A percentile compares a stretch with the other conserved stretches of the same genome.
These are phyloP conservation scores for Monilinia fructigena DNA, from an alignment of 2,329 filamentous ascomycete genomes.

Conservation along the genomic window DNA sequence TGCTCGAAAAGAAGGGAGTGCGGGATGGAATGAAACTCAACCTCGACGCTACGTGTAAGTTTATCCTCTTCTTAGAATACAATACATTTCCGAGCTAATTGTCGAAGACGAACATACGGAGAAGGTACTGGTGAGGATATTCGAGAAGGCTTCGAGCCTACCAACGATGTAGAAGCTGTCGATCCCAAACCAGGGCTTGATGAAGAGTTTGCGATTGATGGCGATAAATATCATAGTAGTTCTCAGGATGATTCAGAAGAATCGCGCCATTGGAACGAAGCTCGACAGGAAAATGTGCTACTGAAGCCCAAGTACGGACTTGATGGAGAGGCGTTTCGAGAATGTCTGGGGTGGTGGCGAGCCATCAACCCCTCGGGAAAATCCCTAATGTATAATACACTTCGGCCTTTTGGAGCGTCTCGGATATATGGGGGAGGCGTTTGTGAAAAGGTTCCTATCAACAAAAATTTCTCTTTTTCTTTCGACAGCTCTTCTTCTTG, in stretches of 20 bases:
- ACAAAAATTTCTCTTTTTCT: not conserved
- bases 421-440: not conserved
- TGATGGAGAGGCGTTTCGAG: conserved; percentile 40
- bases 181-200: conserved; percentile 44
- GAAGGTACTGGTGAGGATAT: conserved; percentile 50
- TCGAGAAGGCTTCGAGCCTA: conserved; percentile 53
- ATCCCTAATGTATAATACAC: conserved; percentile 36
- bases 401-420: conserved; percentile 3
- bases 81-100: conserved; percentile 18
- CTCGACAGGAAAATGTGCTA: conserved; percentile 29
- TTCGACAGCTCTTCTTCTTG: not conserved
- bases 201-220: conserved; percentile 33
- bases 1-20: conserved; percentile 60
- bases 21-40: conserved; percentile 57
- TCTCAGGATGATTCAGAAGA: conserved; percentile 43
- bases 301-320: conserved; percentile 40
- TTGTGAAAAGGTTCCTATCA: not conserved
- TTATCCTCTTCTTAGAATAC: not conserved
- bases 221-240: conserved; percentile 39
- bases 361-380: conserved; percentile 34
- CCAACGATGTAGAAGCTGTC: conserved; percentile 45
- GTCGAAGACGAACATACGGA: conserved; percentile 47
- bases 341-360: conserved; percentile 40
- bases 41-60: conserved; percentile 55
- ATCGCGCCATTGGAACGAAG: conserved; percentile 45